Conservation (phyloP, 2,329 filamentous ascomycete genomes). For the Phialocephala subalpina region DNA sequence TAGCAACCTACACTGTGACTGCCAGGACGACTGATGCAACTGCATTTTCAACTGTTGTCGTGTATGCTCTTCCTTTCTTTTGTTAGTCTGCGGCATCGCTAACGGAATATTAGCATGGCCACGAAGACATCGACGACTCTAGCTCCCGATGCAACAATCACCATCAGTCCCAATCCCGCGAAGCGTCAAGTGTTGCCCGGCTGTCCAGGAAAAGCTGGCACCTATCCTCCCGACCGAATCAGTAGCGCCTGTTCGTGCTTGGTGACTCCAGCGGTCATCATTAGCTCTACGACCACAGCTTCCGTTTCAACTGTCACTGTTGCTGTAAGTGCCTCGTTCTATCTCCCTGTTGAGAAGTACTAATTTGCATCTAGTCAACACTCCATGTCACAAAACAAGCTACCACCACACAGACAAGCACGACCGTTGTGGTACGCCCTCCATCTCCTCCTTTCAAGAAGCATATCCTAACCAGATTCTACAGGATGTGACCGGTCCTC, state of each 20-base stretch:
- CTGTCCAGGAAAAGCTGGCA: slow-evolving; percentile 14
- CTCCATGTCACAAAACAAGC: slow-evolving; percentile 1
- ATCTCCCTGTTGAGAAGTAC: too few species aligned
- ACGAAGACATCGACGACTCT: slow-evolving; percentile 9
- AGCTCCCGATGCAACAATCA: slow-evolving; percentile 12
- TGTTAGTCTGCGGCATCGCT: not conserved
- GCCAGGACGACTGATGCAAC: slow-evolving; percentile 9
- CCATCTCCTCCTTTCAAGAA: not conserved
- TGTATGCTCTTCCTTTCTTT: not conserved
- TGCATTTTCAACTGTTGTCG: slow-evolving; percentile 9
- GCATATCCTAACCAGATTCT: not conserved
- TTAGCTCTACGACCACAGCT: slow-evolving; percentile 7
- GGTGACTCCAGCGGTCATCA: slow-evolving; percentile 7
- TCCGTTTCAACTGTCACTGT: slow-evolving; percentile 5
- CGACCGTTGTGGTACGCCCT: not conserved
- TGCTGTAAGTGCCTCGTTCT: not conserved
- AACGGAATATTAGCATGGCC: slow-evolving; percentile 10
- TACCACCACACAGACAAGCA: slow-evolving; percentile 5
- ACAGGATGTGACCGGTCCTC: slow-evolving; percentile 12
- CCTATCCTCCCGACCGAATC: slow-evolving; percentile 12
- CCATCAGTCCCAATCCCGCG: slow-evolving; percentile 5
- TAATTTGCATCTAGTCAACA: not conserved
- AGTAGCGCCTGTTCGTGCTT: slow-evolving; percentile 18
- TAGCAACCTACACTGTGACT: slow-evolving; percentile 6
- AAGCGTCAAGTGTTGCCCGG: slow-evolving; percentile 11